These are phyloP conservation scores for Scolecobasidium constrictum DNA, from an alignment of 2,329 filamentous ascomycete genomes.

Conservation along the genomic window DNA sequence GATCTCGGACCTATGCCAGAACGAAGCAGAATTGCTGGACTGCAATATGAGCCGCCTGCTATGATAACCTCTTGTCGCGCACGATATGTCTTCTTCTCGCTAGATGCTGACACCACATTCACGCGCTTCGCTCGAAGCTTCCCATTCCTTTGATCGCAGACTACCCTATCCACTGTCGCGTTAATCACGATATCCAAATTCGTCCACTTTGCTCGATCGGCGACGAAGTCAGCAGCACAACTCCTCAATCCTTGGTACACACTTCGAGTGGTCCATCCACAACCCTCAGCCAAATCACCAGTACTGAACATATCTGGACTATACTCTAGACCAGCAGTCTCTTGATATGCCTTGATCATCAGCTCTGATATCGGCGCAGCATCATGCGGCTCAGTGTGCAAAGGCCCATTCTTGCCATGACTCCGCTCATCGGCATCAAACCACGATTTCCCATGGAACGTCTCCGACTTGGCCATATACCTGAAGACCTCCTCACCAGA, in stretches of 20 bases:
- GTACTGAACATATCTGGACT: constrained; percentile 39
- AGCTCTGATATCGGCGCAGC: constrained; percentile 40
- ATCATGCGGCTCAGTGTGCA: constrained; percentile 41
- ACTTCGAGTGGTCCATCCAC: constrained; percentile 40
- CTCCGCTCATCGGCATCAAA: constrained; percentile 45
- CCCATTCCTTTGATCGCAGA: constrained; percentile 39
- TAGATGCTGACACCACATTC: constrained; percentile 31
- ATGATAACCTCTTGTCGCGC: constrained; percentile 40
- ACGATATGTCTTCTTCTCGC: constrained; percentile 25
- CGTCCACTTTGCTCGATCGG: constrained; percentile 32
- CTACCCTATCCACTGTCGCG: constrained; percentile 39
- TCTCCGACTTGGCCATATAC: constrained; percentile 46
- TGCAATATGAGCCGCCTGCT: constrained; percentile 41
- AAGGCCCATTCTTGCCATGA: constrained; percentile 41
- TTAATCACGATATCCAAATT: constrained; percentile 45
- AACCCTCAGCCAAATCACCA: constrained; percentile 46
- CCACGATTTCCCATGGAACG: constrained; percentile 48
- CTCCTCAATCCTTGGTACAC: constrained; percentile 49
- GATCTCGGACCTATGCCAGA: constrained; percentile 36
- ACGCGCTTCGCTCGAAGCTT: constrained; percentile 37
- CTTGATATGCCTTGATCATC: constrained; percentile 40
- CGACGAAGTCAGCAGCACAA: constrained; percentile 36
- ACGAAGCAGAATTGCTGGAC: constrained; percentile 42
- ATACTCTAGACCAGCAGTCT: constrained; percentile 35
- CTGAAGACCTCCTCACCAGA: constrained; percentile 40